A percentile compares a stretch with the other conserved stretches of the same genome.
Evolutionary conservation across 331 rosid genomes (phyloP).

Genomic region (Erythrophleum ivorense): DNA sequence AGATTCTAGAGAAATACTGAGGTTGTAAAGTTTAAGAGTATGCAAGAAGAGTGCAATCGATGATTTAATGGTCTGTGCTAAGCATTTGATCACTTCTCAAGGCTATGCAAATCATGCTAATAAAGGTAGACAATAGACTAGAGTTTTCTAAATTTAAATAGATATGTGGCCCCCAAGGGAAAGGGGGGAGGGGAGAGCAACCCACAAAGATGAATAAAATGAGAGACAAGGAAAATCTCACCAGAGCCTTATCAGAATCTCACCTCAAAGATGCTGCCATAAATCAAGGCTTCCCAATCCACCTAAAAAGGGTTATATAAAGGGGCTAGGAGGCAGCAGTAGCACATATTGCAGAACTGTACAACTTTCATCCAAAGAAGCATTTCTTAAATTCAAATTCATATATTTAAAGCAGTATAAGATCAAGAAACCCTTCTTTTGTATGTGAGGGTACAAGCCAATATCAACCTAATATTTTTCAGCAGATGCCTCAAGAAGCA

Average conservation of each 20-base stretch:
- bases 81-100: background rate
- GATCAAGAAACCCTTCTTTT: background rate
- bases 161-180: background rate
- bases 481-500: background rate
- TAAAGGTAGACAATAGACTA: background rate
- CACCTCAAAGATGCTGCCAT: background rate
- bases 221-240: slow-evolving; percentile 3
- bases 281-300: slow-evolving; percentile 16
- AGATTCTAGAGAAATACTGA: background rate
- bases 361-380: background rate
- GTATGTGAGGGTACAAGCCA: background rate
- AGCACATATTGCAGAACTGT: background rate
- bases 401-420: background rate
- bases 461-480: background rate
- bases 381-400: slow-evolving; percentile 25
- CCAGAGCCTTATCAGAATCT: background rate
- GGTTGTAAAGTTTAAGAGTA: background rate
- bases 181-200: background rate
- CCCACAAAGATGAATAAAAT: background rate
- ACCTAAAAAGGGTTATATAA: background rate
- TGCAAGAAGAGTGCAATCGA: background rate
- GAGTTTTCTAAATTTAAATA: background rate
- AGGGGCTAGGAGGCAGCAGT: background rate
- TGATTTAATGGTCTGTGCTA: background rate
- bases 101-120: slow-evolving; percentile 5